A percentile compares a stretch with the other conserved stretches of the same genome.
These are phyloP conservation scores for Achlya hypogyna DNA, from an alignment of 352 stramenopile species.

Conservation along the genomic window DNA sequence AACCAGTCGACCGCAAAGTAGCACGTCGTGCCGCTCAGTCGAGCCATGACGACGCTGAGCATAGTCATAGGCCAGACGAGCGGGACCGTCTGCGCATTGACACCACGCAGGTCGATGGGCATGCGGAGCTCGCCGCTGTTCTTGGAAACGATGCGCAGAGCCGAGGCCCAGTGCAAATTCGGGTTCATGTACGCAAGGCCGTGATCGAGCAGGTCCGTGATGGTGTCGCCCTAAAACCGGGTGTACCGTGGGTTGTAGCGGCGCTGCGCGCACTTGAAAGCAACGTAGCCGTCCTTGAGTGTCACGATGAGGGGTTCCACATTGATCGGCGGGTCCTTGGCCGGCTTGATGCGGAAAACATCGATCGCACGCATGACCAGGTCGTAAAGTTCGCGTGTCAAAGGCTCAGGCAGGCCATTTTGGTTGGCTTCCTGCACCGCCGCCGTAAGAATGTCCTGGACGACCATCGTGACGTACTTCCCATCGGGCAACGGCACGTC, in stretches of 20 bases:
- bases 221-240: slow-evolving; percentile 7
- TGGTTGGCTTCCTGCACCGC: background rate
- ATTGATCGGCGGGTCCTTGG: slow-evolving; percentile 15
- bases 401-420: background rate
- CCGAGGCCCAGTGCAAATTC: slow-evolving; percentile 13
- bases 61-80: slow-evolving; percentile 18
- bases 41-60: slow-evolving; percentile 7
- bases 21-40: background rate
- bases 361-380: background rate
- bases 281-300: slow-evolving; percentile 1
- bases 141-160: slow-evolving; percentile 22
- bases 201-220: slow-evolving; percentile 14
- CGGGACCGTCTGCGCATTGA: slow-evolving; percentile 18
- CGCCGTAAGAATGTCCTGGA: background rate
- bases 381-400: background rate
- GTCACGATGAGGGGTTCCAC: slow-evolving; percentile 16
- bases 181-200: slow-evolving; percentile 15
- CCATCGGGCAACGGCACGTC: background rate
- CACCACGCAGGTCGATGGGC: slow-evolving; percentile 17
- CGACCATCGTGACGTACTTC: background rate
- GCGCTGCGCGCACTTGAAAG: slow-evolving; percentile 15
- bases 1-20: slow-evolving; percentile 17
- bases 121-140: slow-evolving; percentile 19
- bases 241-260: slow-evolving; percentile 11
- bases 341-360: slow-evolving; percentile 17